Evolutionary conservation across 2,329 filamentous ascomycete species (phyloP), one percentile per base, ranked within the genome.

Genomic region (Epichloe sp.): DNA sequence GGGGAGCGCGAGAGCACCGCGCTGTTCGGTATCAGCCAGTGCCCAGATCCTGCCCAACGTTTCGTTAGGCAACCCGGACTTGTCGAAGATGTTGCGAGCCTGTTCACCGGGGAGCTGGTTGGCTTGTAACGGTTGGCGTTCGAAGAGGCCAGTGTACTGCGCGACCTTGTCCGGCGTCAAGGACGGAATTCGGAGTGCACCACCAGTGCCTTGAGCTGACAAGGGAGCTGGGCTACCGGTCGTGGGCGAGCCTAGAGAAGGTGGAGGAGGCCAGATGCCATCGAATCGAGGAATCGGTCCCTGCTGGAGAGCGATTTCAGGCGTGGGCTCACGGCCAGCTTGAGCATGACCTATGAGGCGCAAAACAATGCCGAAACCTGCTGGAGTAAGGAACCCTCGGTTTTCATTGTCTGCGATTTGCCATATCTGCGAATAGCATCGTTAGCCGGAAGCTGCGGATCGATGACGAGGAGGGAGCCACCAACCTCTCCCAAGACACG

Each of bases 371-470:
- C 90, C 88, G 71, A 98, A 98, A 65, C 91, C 93, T 42, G 89
- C 81, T 19, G 89, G 89, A 36, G 90, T 96, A 58, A 98, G 75
- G 59, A 97, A 86, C 49, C 93, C 93, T 57, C 90, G 82, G 72
- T 98, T 98, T 72, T 97, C 91, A 58, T 81, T 89, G 72, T 98
- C 93, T 59, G 93, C 91, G 66, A 98, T 93, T 71, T 97, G 91
- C 93, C 93, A 98, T 77, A 98, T 97, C 86, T 95, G 68, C 31
- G 50, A 26, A 42, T 41, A 23, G 21, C 19, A 45, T 36, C 23
- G 50, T 56, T 43, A 56, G 52, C 50, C 47, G 48, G 41, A 48
- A 26, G 38, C 35, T 11, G 38, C 38, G 10, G 34, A 21, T 11
- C 35, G 14, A 10, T 4, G 44, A 26, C 7, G 38, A 31, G 23